Conservation (phyloP, 2,329 filamentous ascomycete species). For the Fusarium irregulare region DNA sequence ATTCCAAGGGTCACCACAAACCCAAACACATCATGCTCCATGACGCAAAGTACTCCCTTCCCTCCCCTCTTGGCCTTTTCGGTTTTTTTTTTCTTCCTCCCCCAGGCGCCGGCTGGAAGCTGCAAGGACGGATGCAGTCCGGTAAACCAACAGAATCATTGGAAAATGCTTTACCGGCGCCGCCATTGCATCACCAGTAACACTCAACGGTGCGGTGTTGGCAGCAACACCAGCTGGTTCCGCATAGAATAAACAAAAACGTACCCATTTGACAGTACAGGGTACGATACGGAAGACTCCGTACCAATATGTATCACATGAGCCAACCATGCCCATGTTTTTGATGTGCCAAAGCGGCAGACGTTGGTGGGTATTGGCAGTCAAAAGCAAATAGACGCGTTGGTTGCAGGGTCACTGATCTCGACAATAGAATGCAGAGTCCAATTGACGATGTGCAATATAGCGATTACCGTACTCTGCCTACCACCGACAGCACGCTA, state of each 20-base stretch:
- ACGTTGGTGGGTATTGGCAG: neutral
- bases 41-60: constrained; percentile 39
- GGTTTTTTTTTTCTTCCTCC: neutral
- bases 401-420: neutral
- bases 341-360: neutral
- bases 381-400: neutral
- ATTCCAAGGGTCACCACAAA: constrained; percentile 39
- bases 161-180: constrained; percentile 10
- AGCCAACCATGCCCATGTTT: neutral
- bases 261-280: neutral
- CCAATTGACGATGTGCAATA: neutral
- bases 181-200: constrained; percentile 42
- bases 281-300: neutral
- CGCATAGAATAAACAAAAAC: neutral
- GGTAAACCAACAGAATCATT: constrained; percentile 21
- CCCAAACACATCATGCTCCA: constrained; percentile 31
- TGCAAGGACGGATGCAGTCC: constrained; percentile 26
- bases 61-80: constrained; percentile 1
- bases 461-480: neutral
- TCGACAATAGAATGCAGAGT: constrained; percentile 10
- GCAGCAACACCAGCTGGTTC: neutral
- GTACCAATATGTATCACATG: constrained; percentile 3
- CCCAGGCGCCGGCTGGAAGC: constrained; percentile 26
- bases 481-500: neutral
- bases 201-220: constrained; percentile 11